phyloP scores from a whole-genome alignment of 768 basidiomycete species.

The Boletellus ananas region DNA sequence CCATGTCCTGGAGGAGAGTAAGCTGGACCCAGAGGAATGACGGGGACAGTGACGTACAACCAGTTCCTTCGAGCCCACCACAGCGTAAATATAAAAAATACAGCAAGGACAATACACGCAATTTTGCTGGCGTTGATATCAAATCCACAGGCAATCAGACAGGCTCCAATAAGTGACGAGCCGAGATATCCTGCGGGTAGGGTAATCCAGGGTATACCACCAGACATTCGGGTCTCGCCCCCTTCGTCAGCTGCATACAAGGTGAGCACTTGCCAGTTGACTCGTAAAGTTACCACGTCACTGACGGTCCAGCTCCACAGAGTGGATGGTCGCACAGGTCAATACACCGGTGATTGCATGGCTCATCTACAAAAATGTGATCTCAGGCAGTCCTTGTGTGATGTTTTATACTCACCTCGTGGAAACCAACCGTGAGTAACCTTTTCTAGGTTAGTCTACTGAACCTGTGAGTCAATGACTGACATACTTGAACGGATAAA shows the following conservation, averaged over 20 bases:
- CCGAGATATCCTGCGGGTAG: conserved; percentile 86
- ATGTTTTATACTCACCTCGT: conserved; percentile 54
- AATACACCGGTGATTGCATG: conserved; percentile 77
- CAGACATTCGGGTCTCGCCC: conserved; percentile 82
- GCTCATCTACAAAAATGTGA: conserved; percentile 58
- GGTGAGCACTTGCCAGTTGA: conserved; percentile 9
- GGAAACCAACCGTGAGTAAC: conserved; percentile 82
- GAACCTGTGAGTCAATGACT: background rate
- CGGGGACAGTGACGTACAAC: conserved; percentile 46
- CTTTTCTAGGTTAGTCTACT: conserved; percentile 36
- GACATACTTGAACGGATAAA: conserved; percentile 88
- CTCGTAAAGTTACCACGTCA: conserved; percentile 7
- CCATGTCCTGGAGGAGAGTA: conserved; percentile 57
- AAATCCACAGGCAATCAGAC: conserved; percentile 84
- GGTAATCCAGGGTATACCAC: conserved; percentile 77
- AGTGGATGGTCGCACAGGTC: conserved; percentile 83
- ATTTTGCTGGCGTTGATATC: conserved; percentile 86
- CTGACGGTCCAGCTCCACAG: conserved; percentile 84
- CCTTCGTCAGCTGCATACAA: conserved; percentile 71
- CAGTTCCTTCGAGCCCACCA: conserved; percentile 83
- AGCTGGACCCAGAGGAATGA: background rate
- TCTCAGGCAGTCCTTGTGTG: background rate
- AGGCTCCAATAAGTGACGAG: conserved; percentile 81
- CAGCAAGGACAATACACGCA: conserved; percentile 74
- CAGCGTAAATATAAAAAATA: conserved; percentile 81